These are phyloP conservation scores for Chara braunii DNA, from an alignment of 139 green algal species.

Conservation along the genomic window DNA sequence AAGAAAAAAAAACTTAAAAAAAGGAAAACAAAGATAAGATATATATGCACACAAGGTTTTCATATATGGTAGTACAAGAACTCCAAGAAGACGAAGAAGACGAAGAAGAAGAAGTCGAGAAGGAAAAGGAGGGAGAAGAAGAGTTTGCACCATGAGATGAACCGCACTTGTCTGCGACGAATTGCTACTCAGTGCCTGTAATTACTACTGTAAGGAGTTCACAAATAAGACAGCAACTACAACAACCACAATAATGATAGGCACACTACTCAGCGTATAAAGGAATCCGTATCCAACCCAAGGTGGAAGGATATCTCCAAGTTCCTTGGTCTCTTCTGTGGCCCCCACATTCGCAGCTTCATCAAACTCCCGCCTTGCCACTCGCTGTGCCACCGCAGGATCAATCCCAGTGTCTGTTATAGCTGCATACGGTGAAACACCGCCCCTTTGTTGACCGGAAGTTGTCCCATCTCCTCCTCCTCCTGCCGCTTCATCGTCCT, in stretches of 20 bases:
- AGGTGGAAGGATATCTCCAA: slow-evolving; percentile 3
- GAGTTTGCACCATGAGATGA: too few relatives aligned
- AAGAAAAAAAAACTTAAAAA: too few relatives aligned
- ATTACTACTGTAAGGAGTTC: slow-evolving; percentile 30
- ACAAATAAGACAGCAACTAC: slow-evolving; percentile 25
- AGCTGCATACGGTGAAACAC: slow-evolving; percentile 6
- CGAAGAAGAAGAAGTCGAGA: too few relatives aligned
- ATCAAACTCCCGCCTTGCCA: background rate
- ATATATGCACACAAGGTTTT: too few relatives aligned
- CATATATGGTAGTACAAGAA: too few relatives aligned
- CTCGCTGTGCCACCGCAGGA: background rate
- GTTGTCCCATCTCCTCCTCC: slow-evolving; percentile 2
- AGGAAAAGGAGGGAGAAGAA: too few relatives aligned
- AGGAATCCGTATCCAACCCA: slow-evolving; percentile 31
- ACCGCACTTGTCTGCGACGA: too few relatives aligned
- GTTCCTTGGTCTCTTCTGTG: slow-evolving; percentile 14
- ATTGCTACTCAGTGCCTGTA: too few relatives aligned
- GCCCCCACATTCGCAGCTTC: slow-evolving; percentile 3
- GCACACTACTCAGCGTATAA: slow-evolving; percentile 10
- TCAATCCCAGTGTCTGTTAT: slow-evolving; percentile 16
- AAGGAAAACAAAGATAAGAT: too few relatives aligned
- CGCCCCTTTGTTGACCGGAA: background rate
- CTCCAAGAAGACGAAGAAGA: too few relatives aligned
- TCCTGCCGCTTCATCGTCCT: slow-evolving; percentile 17
- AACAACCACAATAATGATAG: slow-evolving; percentile 19